A percentile compares a stretch with the other conserved stretches of the same genome.
phyloP scores from a whole-genome alignment of 116 monocot genomes.

The Dioscorea cayenensis region DNA sequence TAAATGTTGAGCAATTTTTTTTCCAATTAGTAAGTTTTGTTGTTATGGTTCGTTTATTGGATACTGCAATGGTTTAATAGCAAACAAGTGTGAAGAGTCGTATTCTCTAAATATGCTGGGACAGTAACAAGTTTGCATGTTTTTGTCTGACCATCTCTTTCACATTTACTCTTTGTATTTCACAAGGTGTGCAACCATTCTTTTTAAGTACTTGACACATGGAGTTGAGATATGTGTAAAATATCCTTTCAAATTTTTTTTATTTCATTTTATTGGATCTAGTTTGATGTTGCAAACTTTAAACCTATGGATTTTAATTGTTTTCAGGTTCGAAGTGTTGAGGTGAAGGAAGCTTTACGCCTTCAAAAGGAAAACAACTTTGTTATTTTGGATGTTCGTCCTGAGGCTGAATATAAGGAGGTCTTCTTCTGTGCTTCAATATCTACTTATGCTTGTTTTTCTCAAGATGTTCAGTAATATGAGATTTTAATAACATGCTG shows the following conservation, averaged over 20 bases:
- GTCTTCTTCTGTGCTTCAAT: slow-evolving; percentile 18
- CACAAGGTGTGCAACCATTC: no score
- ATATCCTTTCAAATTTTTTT: not conserved
- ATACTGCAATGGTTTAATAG: no score
- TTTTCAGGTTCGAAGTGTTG: slow-evolving; percentile 80
- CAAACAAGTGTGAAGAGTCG: no score
- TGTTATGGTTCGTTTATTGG: no score
- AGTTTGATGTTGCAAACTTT: not conserved
- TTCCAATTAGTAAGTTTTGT: no score
- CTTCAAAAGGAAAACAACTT: slow-evolving; percentile 94
- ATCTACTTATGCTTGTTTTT: not conserved
- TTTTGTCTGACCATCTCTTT: no score
- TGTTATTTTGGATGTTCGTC: slow-evolving; percentile 92
- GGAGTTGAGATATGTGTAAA: no score
- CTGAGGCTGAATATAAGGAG: slow-evolving; percentile 89
- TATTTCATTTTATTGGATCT: not conserved
- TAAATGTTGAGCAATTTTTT: no score
- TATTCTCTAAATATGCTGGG: no score
- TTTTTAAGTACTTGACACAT: no score
- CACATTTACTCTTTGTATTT: no score
- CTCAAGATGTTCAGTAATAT: not conserved
- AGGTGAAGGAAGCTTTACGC: slow-evolving; percentile 94
- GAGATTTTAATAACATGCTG: not conserved
- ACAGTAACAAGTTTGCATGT: no score
- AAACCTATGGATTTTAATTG: not conserved